These are phyloP conservation scores for Sherardia arvensis DNA, from an alignment of 257 asterid species.

Conservation along the genomic window DNA sequence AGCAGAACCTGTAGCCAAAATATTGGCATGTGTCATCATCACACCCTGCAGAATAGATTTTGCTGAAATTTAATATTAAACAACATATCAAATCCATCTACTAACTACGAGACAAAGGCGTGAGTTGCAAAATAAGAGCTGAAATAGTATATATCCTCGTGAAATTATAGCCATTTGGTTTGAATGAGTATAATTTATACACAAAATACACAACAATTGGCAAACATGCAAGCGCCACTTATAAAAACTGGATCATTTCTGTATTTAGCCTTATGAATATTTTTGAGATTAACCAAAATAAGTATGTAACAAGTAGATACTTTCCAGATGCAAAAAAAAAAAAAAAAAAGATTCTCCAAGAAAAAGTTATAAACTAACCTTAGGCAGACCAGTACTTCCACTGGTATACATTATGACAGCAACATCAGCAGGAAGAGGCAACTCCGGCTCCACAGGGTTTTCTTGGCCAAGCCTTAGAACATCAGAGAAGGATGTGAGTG, in stretches of 20 bases:
- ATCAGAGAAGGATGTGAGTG: conserved; percentile 52
- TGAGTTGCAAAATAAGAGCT: conserved; percentile 3
- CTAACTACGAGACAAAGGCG: background rate
- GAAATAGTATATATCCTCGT: background rate
- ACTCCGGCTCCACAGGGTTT: conserved; percentile 66
- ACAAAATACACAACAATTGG: background rate
- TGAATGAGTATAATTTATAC: background rate
- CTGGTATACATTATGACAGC: conserved; percentile 99
- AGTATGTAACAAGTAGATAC: background rate
- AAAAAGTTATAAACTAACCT: conserved; percentile 38
- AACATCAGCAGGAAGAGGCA: conserved; percentile 79
- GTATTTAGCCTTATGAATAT: background rate
- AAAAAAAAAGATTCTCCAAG: too few relatives aligned
- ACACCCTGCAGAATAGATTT: conserved; percentile 56
- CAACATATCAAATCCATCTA: background rate
- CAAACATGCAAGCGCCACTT: background rate
- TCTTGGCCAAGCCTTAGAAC: conserved; percentile 63
- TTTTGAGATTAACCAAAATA: background rate
- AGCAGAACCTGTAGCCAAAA: conserved; percentile 87
- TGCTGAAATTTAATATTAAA: background rate
- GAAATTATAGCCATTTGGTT: background rate
- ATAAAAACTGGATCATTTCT: background rate
- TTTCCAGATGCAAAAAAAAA: too few relatives aligned
- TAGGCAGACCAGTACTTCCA: conserved; percentile 98
- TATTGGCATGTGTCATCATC: conserved; percentile 93